phyloP scores from a whole-genome alignment of 805 yeast genomes.

The Wickerhamiella galacta region DNA sequence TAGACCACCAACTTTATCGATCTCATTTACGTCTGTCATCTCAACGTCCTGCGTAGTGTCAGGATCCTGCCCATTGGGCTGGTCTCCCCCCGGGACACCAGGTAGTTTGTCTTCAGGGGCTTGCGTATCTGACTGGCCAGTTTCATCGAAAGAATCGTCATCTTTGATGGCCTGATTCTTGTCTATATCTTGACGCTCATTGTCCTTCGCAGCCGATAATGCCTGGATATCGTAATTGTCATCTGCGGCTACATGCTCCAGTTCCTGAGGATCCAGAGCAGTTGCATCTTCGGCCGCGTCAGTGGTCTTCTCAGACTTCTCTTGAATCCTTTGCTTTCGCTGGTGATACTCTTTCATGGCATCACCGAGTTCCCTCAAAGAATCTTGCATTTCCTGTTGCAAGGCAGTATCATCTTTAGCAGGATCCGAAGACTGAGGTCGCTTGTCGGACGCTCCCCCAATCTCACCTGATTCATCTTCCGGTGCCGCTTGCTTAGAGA shows the following conservation, averaged over 20 bases:
- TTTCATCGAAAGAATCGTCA: conserved; percentile 17
- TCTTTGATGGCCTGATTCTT: conserved; percentile 27
- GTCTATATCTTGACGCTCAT: conserved; percentile 58
- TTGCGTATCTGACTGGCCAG: conserved; percentile 16
- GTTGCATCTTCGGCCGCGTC: conserved; percentile 14
- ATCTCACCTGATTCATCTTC: too few species aligned
- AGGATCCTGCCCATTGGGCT: conserved; percentile 15
- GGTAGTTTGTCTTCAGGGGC: conserved; percentile 13
- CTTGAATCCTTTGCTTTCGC: conserved; percentile 74
- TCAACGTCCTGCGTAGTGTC: conserved; percentile 17
- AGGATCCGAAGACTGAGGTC: too few species aligned
- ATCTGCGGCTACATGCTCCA: conserved; percentile 38
- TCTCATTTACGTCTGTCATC: neutral
- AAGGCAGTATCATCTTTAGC: conserved; percentile 19
- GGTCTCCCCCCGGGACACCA: conserved; percentile 19
- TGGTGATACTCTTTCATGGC: conserved; percentile 81
- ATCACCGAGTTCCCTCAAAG: conserved; percentile 81
- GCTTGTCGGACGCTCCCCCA: too few species aligned
- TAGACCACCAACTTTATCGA: neutral
- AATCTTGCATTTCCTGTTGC: conserved; percentile 29
- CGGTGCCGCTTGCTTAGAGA: too few species aligned
- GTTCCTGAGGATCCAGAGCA: conserved; percentile 58
- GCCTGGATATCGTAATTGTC: conserved; percentile 78
- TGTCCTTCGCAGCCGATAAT: conserved; percentile 72
- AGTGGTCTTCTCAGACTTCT: conserved; percentile 33